These are phyloP conservation scores for Aspergillus wentii DNA, from an alignment of 495 filamentous ascomycete species.

Conservation along the genomic window DNA sequence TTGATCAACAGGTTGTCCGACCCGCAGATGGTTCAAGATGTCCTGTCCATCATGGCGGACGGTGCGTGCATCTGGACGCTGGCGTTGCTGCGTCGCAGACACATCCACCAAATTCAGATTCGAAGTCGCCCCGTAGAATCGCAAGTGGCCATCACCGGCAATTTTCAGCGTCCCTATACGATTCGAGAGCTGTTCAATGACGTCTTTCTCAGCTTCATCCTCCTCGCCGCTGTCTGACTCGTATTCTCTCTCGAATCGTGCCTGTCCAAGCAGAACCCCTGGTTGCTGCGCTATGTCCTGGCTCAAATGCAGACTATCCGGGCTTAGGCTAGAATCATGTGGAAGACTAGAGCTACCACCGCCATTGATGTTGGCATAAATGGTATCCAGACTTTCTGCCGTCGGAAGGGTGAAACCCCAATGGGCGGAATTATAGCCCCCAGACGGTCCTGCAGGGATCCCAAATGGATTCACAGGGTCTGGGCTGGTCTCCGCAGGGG, in stretches of 20 bases:
- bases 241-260: slow-evolving; percentile 16
- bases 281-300: slow-evolving; percentile 34
- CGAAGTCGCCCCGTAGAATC: slow-evolving; percentile 45
- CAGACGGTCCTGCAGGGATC: slow-evolving; percentile 15
- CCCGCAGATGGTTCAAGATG: slow-evolving; percentile 37
- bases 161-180: slow-evolving; percentile 46
- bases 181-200: slow-evolving; percentile 41
- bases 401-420: slow-evolving; percentile 42
- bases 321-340: slow-evolving; percentile 21
- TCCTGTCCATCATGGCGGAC: slow-evolving; percentile 43
- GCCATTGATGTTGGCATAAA: slow-evolving; percentile 34
- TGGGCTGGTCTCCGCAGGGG: slow-evolving; percentile 11
- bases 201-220: slow-evolving; percentile 39
- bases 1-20: slow-evolving; percentile 37
- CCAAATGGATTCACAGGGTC: slow-evolving; percentile 20
- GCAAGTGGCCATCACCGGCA: slow-evolving; percentile 44
- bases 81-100: slow-evolving; percentile 38
- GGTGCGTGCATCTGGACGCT: slow-evolving; percentile 47
- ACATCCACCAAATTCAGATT: slow-evolving; percentile 46
- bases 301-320: slow-evolving; percentile 26
- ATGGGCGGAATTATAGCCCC: slow-evolving; percentile 22
- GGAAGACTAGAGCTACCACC: slow-evolving; percentile 13
- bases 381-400: slow-evolving; percentile 34
- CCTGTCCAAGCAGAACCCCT: slow-evolving; percentile 18
- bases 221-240: slow-evolving; percentile 41